Evolutionary conservation across 352 stramenopile genomes (phyloP), one percentile per base, ranked within the genome.

Genomic region (Phytopythium kandeliae): DNA sequence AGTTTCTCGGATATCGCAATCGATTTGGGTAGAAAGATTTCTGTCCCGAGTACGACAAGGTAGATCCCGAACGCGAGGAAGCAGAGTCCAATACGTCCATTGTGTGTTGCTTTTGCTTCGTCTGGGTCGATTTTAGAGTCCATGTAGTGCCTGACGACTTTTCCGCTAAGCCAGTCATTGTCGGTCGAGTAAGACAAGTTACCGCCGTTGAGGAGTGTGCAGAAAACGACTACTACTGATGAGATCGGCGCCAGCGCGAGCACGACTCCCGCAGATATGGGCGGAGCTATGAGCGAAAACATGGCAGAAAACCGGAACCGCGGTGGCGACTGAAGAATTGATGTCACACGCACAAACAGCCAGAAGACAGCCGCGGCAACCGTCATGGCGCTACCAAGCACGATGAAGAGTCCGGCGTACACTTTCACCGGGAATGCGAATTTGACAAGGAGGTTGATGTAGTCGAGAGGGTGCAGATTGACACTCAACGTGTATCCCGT

Each of bases 341-440:
- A 97, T 16, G 92, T 97, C 26, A 98, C 30, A 21, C 94, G 78
- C 22, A 97, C 78, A 26, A 97, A 67, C 8, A 89, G 38, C 91
- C 92, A 98, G 54, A 96, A 97, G 1, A 96, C 46, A 17, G 93
- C 76, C 15, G 81, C 77, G 11, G 86, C 72, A 4, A 72, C 57
- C 0, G 96, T 76, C 53, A 96, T 94, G 41, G 88, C 67, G 36
- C 84, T 45, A 15, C 96, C 96, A 22, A 98, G 82, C 10, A 96
- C 78, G 46, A 90, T 73, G 58, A 99, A 99, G 11, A 99, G 70
- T 1, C 94, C 64, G 25, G 98, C 74, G 47, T 97, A 99, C 10
- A 98, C 88, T 44, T 88, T 71, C 19, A 75, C 74, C 52, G 95
- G 85, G 55, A 98, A 99, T 0, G 94, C 94, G 67, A 99, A 99